phyloP scores from a whole-genome alignment of 2,329 filamentous ascomycete genomes.

The Cordyceps cicadae region DNA sequence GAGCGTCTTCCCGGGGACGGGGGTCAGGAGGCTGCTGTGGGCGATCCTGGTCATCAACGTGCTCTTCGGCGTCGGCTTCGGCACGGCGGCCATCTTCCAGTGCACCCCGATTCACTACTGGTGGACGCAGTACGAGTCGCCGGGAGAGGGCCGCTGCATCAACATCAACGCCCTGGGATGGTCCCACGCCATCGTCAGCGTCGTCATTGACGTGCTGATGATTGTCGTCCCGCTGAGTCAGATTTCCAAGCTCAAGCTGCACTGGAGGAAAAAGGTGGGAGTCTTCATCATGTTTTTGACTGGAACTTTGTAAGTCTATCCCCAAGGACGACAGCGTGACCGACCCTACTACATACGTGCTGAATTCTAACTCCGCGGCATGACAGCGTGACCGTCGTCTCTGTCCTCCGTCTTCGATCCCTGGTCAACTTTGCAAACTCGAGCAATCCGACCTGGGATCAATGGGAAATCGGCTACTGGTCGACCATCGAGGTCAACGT shows the following conservation, averaged over 20 bases:
- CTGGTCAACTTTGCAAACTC: slow-evolving; percentile 15
- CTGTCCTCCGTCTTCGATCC: slow-evolving; percentile 16
- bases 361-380: neutral
- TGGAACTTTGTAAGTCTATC: slow-evolving; percentile 33
- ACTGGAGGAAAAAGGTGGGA: slow-evolving; percentile 41
- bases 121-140: slow-evolving; percentile 45
- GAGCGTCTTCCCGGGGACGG: slow-evolving; percentile 39
- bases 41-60: slow-evolving; percentile 32
- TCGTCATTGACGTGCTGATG: slow-evolving; percentile 44
- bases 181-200: slow-evolving; percentile 44
- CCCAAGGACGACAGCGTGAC: too few relatives aligned
- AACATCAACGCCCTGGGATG: slow-evolving; percentile 41
- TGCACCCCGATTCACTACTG: slow-evolving; percentile 43
- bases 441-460: slow-evolving; percentile 17
- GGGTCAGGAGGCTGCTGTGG: slow-evolving; percentile 33
- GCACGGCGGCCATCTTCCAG: slow-evolving; percentile 38
- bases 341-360: neutral
- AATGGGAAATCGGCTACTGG: slow-evolving; percentile 15
- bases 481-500: slow-evolving; percentile 19
- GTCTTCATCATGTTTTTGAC: slow-evolving; percentile 43
- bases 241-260: slow-evolving; percentile 32
- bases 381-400: slow-evolving; percentile 17
- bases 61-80: slow-evolving; percentile 33
- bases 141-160: slow-evolving; percentile 35
- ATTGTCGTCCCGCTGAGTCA: slow-evolving; percentile 41